phyloP scores from a whole-genome alignment of 805 yeast genomes.

The Saccharomyces mikatae region DNA sequence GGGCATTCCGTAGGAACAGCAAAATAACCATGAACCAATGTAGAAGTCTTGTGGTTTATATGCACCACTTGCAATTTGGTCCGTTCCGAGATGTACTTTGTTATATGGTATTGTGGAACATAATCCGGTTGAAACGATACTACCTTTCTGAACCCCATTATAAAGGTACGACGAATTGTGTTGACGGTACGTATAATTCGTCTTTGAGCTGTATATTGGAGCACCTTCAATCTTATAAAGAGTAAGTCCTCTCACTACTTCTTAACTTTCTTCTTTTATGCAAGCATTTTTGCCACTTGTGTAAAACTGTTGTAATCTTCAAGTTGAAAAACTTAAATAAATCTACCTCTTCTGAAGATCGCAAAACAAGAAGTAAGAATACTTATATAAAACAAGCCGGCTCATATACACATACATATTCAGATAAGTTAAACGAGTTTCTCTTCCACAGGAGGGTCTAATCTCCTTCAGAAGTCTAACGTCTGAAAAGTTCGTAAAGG shows the following conservation, averaged over 20 bases:
- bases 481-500: slow-evolving; percentile 22
- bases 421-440: slow-evolving; percentile 4
- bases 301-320: not conserved
- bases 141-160: slow-evolving; percentile 35
- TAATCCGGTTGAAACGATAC: slow-evolving; percentile 59
- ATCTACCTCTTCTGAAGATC: not conserved
- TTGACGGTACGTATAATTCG: not conserved
- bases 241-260: not conserved
- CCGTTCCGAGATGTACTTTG: slow-evolving; percentile 69
- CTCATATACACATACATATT: not conserved
- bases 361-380: not conserved
- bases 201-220: not conserved
- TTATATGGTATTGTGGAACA: slow-evolving; percentile 55
- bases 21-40: slow-evolving; percentile 86
- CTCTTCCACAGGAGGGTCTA: slow-evolving; percentile 21
- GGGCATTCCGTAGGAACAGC: slow-evolving; percentile 90
- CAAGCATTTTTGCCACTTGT: not conserved
- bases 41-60: slow-evolving; percentile 65
- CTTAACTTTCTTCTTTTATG: not conserved
- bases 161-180: not conserved
- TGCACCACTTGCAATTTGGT: slow-evolving; percentile 80
- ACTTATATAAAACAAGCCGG: slow-evolving; percentile 12
- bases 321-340: slow-evolving; percentile 2
- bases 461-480: slow-evolving; percentile 32
- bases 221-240: not conserved